Evolutionary conservation across 2,329 filamentous ascomycete species (phyloP).

Genomic region (Hypomyces perniciosus): DNA sequence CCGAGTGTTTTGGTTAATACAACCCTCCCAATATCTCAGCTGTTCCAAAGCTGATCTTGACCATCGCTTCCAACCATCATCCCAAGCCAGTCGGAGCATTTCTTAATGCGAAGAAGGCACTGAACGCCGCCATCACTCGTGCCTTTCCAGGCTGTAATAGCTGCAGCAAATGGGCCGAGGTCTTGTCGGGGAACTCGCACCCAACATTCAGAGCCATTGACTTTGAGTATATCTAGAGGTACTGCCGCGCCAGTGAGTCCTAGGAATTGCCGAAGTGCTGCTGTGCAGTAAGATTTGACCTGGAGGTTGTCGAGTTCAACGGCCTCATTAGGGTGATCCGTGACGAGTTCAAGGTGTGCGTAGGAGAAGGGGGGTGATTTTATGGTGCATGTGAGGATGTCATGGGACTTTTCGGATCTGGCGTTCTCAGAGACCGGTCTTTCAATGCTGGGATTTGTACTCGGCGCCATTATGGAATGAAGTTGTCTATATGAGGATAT

Average conservation of each 20-base stretch:
- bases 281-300: conserved; percentile 55
- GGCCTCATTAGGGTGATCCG: conserved; percentile 18
- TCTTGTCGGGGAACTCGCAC: conserved; percentile 59
- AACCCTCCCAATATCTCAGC: conserved; percentile 22
- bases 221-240: conserved; percentile 63
- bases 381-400: conserved; percentile 47
- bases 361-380: conserved; percentile 50
- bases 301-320: conserved; percentile 54
- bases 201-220: conserved; percentile 53
- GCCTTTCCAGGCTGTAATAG: conserved; percentile 59
- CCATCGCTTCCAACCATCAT: conserved; percentile 46
- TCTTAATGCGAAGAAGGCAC: conserved; percentile 48
- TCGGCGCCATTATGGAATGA: conserved; percentile 20
- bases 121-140: conserved; percentile 35
- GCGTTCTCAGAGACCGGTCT: conserved; percentile 22
- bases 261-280: conserved; percentile 62
- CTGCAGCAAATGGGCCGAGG: conserved; percentile 54
- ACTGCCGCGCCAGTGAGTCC: conserved; percentile 63
- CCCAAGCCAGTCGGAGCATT: conserved; percentile 60
- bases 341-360: conserved; percentile 46
- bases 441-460: conserved; percentile 13
- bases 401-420: conserved; percentile 36
- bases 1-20: conserved; percentile 5
- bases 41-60: conserved; percentile 41
- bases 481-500: not conserved